Percentiles rank a stretch among this genome's conserved stretches.
These are phyloP conservation scores for Dorcoceras hygrometricum DNA, from an alignment of 257 asterid species.

Conservation along the genomic window DNA sequence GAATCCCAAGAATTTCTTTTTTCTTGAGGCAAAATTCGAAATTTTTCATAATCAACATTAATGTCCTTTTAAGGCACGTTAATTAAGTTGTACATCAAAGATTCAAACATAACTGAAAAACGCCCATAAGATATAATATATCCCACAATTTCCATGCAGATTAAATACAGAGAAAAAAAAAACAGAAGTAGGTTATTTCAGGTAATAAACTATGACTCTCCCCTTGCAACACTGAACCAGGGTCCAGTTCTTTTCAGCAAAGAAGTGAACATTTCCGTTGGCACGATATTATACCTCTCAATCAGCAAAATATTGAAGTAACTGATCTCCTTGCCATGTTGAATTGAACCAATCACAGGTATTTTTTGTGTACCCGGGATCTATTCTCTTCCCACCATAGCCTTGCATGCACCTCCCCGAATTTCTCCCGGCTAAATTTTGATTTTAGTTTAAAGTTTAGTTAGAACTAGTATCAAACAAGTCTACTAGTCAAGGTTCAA, in stretches of 20 bases:
- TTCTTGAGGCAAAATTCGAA: neutral
- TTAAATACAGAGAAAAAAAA: neutral
- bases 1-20: neutral
- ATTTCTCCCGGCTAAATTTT: conserved; percentile 50
- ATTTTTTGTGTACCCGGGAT: conserved; percentile 51
- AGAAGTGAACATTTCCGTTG: neutral
- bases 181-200: neutral
- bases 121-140: neutral
- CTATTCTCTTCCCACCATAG: conserved; percentile 67
- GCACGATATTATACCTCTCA: neutral
- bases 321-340: conserved; percentile 6
- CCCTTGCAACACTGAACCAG: neutral
- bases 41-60: neutral
- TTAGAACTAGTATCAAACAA: neutral
- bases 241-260: neutral
- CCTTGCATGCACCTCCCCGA: conserved; percentile 57
- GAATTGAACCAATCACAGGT: conserved; percentile 29
- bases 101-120: no score
- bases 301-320: conserved; percentile 9
- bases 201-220: neutral
- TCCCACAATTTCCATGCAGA: neutral
- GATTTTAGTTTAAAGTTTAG: neutral
- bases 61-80: no score
- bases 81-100: neutral
- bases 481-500: neutral